phyloP scores from a whole-genome alignment of 129 eudicot species.

The Kitagawia praeruptora region DNA sequence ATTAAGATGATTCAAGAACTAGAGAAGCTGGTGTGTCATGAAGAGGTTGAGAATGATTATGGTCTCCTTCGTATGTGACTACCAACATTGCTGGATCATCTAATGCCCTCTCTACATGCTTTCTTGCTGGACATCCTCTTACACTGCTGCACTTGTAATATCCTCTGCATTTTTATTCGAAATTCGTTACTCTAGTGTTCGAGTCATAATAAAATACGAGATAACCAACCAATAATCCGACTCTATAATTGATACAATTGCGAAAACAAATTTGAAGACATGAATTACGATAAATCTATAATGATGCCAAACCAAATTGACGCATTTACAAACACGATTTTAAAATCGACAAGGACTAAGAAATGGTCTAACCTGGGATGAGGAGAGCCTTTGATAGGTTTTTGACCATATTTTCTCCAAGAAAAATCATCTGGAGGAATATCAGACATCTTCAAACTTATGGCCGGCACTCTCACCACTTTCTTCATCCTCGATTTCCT shows the following conservation, averaged over 20 bases:
- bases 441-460: conserved; percentile 93
- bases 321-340: too few species aligned
- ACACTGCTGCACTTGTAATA: conserved; percentile 95
- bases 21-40: conserved; percentile 46
- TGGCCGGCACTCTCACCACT: conserved; percentile 79
- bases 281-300: too few species aligned
- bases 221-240: too few species aligned
- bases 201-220: neutral
- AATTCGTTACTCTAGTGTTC: too few species aligned
- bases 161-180: conserved; percentile 74
- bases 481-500: conserved; percentile 85
- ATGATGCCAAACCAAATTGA: too few species aligned
- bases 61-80: conserved; percentile 97
- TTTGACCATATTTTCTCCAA: conserved; percentile 98
- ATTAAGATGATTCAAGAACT: conserved; percentile 77
- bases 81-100: conserved; percentile 87
- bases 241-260: too few species aligned
- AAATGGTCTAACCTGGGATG: conserved; percentile 60
- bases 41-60: conserved; percentile 54
- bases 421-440: conserved; percentile 95
- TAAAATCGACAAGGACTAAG: neutral
- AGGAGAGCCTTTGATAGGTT: conserved; percentile 96
- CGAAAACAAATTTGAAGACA: too few species aligned
- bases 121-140: conserved; percentile 91
- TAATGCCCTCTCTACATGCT: conserved; percentile 84